Base-by-base conservation (phyloP, 164 flowering plant species). In the Saururus chinensis region DNA sequence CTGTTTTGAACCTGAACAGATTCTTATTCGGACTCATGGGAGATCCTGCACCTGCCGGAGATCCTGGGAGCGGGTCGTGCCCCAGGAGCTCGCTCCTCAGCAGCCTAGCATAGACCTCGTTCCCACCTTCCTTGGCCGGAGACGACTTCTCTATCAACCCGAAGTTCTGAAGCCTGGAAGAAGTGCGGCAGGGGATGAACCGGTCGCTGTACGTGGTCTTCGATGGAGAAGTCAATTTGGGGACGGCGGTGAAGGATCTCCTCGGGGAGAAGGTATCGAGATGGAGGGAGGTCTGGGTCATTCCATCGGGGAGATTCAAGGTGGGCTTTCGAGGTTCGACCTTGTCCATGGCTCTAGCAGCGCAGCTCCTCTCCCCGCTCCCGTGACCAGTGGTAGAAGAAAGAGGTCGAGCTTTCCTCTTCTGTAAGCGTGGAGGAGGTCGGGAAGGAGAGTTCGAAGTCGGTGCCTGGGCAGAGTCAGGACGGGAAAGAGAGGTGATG, bases 161-260 rank as follows among this genome's bases (percentile, higher is more conserved):
- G 59, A 90, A 93, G 8, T 88, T 79, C 70, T 93, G 95, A 6
- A 93, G 85, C 74, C 99, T 75, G 1, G 99, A 93, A 16, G 97
- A 82, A 0, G 99, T 85, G 74, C 99, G 74, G 77, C 97, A 88
- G 0, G 99, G 99, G 25, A 93, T 93, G 77, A 93, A 93, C 67
- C 99, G 68, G 64, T 93, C 99, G 53, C 99, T 87, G 71, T 85
- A 84, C 19, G 79, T 69, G 0, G 83, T 59, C 51, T 83, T 84
- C 1, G 87, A 82, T 0, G 92, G 79, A 1, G 92, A 76, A 3
- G 87, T 74, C 17, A 84, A 53, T 62, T 73, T 84, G 0, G 89
- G 76, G 25, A 81, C 70, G 5, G 81, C 60, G 19, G 84, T 70
- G 25, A 72, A 60, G 4, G 85, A 66, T 55, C 13, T 23, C 12